Evolutionary conservation across 2,329 filamentous ascomycete genomes (phyloP).

Genomic region (Alternaria viburni): DNA sequence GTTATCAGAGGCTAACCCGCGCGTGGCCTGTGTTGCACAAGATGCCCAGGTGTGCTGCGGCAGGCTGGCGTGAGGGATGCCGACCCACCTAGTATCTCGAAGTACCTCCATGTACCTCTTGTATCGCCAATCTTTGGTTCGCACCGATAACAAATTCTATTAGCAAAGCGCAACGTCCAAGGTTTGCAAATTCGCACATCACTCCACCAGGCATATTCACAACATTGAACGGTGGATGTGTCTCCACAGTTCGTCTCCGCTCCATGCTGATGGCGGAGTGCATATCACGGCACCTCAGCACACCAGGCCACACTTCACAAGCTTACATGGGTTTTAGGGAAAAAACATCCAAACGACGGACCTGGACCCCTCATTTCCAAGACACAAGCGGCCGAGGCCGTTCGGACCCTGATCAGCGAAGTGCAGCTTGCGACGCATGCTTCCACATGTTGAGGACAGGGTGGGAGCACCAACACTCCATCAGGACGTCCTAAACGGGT

Average conservation of each 20-base stretch:
- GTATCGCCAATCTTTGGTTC: neutral
- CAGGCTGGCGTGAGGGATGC: constrained; percentile 9
- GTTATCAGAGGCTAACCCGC: constrained; percentile 4
- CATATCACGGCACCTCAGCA: constrained; percentile 13
- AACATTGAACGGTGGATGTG: constrained; percentile 4
- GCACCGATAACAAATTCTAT: constrained; percentile 10
- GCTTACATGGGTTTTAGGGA: neutral
- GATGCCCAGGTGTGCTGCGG: constrained; percentile 16
- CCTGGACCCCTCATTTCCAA: constrained; percentile 21
- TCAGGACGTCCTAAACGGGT: constrained; percentile 10
- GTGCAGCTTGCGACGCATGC: constrained; percentile 7
- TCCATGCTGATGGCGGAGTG: constrained; percentile 13
- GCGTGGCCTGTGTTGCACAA: constrained; percentile 10
- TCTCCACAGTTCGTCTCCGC: constrained; percentile 13
- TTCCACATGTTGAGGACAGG: constrained; percentile 23
- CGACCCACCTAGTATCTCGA: constrained; percentile 18
- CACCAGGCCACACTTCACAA: constrained; percentile 5
- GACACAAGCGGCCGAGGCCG: constrained; percentile 10
- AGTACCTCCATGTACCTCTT: constrained; percentile 23
- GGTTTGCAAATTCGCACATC: constrained; percentile 12
- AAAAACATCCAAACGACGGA: constrained; percentile 8
- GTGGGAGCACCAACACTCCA: constrained; percentile 17
- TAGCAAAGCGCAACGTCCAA: constrained; percentile 11
- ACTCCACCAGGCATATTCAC: constrained; percentile 7
- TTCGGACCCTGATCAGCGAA: constrained; percentile 24